Conservation (phyloP, 2,329 filamentous ascomycete species). For the Cordyceps pruinosa region DNA sequence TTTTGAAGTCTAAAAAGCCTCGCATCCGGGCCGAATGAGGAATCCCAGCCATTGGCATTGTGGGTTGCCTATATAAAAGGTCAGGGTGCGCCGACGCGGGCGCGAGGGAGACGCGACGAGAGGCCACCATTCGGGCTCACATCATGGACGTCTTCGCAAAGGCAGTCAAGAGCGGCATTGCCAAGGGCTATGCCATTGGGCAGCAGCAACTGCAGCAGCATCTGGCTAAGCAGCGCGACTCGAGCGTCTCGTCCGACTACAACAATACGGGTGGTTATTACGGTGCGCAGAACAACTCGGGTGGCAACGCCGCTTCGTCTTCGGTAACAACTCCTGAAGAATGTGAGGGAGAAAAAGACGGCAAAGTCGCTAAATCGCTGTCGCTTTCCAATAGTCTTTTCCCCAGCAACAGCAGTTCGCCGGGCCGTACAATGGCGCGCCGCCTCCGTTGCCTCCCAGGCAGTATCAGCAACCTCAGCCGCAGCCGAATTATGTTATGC, state of each 20-base stretch:
- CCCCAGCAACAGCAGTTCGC: not conserved
- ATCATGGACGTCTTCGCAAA: conserved; percentile 15
- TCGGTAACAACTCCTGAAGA: not conserved
- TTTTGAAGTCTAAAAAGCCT: conserved; percentile 3
- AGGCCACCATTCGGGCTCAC: not conserved
- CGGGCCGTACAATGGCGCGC: not conserved
- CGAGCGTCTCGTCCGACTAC: not conserved
- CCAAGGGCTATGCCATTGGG: conserved; percentile 15
- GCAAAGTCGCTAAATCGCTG: not conserved
- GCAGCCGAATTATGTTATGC: not conserved
- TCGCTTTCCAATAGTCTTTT: not conserved
- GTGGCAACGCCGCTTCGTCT: not conserved
- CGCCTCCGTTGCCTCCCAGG: conserved; percentile 2
- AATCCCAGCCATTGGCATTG: not conserved
- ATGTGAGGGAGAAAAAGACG: not conserved
- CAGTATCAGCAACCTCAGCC: conserved; percentile 1
- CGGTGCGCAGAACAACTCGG: not conserved
- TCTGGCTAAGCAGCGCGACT: conserved; percentile 12
- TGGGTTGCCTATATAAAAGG: not conserved
- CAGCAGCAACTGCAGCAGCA: conserved; percentile 17
- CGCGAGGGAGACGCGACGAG: not conserved
- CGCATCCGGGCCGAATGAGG: not conserved
- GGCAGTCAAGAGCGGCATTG: conserved; percentile 14
- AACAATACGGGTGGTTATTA: not conserved
- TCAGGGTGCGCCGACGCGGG: not conserved